Base-by-base conservation (phyloP, 306 rosid species). In the Comarum palustre region DNA sequence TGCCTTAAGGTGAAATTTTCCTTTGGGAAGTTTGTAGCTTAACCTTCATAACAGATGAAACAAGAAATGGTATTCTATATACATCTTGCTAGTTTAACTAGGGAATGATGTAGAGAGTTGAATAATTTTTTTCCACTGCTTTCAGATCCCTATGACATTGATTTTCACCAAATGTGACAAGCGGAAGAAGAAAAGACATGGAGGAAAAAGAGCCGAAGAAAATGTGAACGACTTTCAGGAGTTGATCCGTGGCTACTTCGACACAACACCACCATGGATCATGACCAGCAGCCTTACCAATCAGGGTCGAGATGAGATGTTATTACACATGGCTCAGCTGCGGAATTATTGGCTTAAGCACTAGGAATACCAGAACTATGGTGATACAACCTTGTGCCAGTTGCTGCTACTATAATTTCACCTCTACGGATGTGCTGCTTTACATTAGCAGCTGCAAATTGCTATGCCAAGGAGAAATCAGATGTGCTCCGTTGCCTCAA, bases 261-360 rank as follows among this genome's bases (percentile, higher is more conserved):
- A 84, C 68, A 78, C 97, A 0, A 88, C 84, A 39, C 96, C 99
- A 1, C 99, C 97, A 0, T 95, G 99, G 99, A 92, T 95, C 77
- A 95, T 95, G 99, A 95, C 99, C 54, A 95, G 99, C 82, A 95
- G 93, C 69, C 82, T 91, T 55, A 90, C 97, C 61, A 83, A 87
- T 81, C 96, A 91, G 72, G 99, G 99, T 60, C 96, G 97, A 8
- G 99, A 95, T 61, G 99, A 95, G 82, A 90, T 92, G 74, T 84
- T 95, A 48, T 86, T 95, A 24, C 97, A 95, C 68, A 95, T 95
- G 88, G 95, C 97, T 52, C 99, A 91, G 86, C 88, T 95, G 32
- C 86, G 99, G 48, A 91, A 88, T 77, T 95, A 95, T 85, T 95
- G 99, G 99, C 96, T 95, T 82, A 88, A 95, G 86, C 93, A 95